phyloP scores from a whole-genome alignment of 176 grass and related monocot genomes.

The Oryza brachyantha region DNA sequence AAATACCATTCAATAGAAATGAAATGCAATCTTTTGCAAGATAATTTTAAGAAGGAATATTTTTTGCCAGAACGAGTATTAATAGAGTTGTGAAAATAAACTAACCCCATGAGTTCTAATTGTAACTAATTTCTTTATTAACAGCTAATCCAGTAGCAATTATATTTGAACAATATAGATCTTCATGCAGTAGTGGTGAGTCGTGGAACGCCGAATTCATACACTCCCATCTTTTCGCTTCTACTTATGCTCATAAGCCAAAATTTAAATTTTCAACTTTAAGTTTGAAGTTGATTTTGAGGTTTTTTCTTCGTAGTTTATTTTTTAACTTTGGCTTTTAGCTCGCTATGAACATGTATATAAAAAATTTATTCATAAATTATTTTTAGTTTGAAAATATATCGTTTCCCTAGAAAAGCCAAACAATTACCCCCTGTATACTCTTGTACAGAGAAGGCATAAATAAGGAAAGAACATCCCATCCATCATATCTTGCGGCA shows the following conservation, averaged over 20 bases:
- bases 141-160: neutral
- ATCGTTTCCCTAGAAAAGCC: too few species aligned
- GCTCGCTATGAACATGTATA: too few species aligned
- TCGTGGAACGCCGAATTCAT: neutral
- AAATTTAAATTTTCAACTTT: too few species aligned
- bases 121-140: neutral
- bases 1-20: neutral
- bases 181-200: neutral
- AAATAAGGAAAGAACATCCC: neutral
- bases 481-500: neutral
- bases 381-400: too few species aligned
- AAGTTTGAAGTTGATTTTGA: too few species aligned
- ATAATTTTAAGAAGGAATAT: neutral
- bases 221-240: too few species aligned
- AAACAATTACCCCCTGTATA: too few species aligned
- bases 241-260: too few species aligned
- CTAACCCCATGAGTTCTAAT: neutral
- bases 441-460: neutral
- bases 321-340: too few species aligned
- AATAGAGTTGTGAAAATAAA: neutral
- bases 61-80: neutral
- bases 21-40: neutral
- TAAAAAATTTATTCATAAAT: too few species aligned
- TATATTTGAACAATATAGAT: constrained; percentile 1
- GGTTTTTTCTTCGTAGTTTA: too few species aligned